These are phyloP conservation scores for Citeromyces nyonsensis DNA, from an alignment of 805 yeast genomes.

Conservation along the genomic window DNA sequence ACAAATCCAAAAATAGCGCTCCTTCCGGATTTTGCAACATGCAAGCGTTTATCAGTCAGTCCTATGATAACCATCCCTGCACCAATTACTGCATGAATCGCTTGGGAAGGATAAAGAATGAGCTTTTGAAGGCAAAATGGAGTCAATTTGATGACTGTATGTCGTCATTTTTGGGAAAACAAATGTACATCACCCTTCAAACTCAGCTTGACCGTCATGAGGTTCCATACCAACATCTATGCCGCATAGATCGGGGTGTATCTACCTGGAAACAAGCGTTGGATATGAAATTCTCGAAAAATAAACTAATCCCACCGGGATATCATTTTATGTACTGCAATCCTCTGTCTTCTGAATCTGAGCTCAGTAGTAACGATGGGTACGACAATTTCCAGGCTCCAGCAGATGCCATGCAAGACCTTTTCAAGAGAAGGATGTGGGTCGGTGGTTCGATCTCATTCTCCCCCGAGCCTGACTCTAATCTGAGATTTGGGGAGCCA, in stretches of 20 bases:
- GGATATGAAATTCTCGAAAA: conserved; percentile 7
- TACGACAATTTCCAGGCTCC: conserved; percentile 75
- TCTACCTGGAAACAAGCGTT: conserved; percentile 2
- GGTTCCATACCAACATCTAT: neutral
- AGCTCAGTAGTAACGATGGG: conserved; percentile 51
- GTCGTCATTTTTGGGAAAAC: neutral
- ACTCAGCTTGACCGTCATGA: neutral
- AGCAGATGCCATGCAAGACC: conserved; percentile 2
- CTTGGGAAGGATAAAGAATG: neutral
- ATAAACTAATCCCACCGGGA: conserved; percentile 24
- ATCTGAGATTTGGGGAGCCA: conserved; percentile 18
- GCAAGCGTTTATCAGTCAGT: too few relatives aligned
- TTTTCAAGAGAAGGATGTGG: conserved; percentile 63
- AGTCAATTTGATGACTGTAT: conserved; percentile 1
- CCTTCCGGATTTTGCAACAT: too few relatives aligned
- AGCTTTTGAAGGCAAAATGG: neutral
- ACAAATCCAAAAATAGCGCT: too few relatives aligned
- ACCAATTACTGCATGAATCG: conserved; percentile 1
- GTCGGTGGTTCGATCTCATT: conserved; percentile 47
- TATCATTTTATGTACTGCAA: conserved; percentile 57
- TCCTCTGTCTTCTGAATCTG: conserved; percentile 29
- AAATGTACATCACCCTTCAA: neutral
- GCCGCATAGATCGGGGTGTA: neutral
- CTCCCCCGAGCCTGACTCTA: conserved; percentile 8
- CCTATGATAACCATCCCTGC: too few relatives aligned